phyloP scores from a whole-genome alignment of 129 eudicot species.

The Oenanthe sinensis region DNA sequence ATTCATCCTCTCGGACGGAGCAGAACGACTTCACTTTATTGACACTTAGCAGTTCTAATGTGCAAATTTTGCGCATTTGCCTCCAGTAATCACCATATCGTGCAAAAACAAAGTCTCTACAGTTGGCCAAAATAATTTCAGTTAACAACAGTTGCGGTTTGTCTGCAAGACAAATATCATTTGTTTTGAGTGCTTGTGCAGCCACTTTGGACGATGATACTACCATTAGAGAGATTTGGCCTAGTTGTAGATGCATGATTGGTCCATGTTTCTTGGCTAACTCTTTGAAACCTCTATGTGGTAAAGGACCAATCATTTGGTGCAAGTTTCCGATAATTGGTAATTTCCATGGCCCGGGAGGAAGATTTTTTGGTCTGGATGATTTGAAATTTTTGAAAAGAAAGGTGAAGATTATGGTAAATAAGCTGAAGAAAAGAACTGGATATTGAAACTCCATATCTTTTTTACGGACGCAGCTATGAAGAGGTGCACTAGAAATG shows the following conservation, averaged over 20 bases:
- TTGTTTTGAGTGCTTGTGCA: neutral
- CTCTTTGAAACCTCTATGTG: neutral
- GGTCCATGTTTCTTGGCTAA: neutral
- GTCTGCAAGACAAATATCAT: neutral
- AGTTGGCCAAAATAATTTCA: neutral
- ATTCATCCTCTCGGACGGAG: neutral
- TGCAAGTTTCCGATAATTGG: neutral
- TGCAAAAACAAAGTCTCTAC: constrained; percentile 5
- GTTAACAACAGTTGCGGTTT: neutral
- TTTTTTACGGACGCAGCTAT: neutral
- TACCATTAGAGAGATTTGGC: neutral
- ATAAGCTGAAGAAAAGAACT: neutral
- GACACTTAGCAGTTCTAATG: neutral
- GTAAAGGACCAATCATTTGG: neutral
- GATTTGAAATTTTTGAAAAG: neutral
- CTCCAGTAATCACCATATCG: constrained; percentile 14
- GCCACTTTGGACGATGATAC: constrained; percentile 1
- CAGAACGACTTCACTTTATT: neutral
- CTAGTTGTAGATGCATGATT: neutral
- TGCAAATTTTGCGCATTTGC: constrained; percentile 25
- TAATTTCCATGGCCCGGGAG: neutral
- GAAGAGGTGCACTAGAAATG: neutral
- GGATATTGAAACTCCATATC: neutral
- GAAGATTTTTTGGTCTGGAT: neutral
- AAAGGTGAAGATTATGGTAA: neutral